A percentile compares a stretch with the other conserved stretches of the same genome.
These are phyloP conservation scores for Vararia minispora DNA, from an alignment of 768 basidiomycete genomes.

Conservation along the genomic window DNA sequence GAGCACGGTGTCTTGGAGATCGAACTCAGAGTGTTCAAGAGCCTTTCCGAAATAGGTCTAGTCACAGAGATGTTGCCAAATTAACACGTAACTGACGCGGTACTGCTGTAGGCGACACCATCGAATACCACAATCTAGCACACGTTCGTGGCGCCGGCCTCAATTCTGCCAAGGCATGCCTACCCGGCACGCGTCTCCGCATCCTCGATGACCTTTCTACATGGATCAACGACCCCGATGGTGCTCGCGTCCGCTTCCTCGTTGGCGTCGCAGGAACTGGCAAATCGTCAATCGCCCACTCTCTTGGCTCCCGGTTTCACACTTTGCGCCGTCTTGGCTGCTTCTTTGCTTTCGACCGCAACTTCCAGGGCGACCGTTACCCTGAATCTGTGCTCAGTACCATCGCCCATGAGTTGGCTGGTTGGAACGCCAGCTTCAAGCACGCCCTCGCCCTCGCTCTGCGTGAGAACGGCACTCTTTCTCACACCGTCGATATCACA, in stretches of 20 bases:
- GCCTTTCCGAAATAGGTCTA: too few relatives aligned
- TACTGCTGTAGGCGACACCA: too few relatives aligned
- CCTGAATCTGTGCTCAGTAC: constrained; percentile 8
- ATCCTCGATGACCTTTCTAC: not conserved
- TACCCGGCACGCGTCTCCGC: not conserved
- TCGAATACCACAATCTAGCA: too few relatives aligned
- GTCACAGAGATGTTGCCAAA: too few relatives aligned
- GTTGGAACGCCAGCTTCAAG: too few relatives aligned
- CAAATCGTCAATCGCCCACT: not conserved
- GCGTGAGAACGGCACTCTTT: constrained; percentile 3
- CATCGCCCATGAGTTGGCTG: constrained; percentile 9
- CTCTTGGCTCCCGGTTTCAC: not conserved
- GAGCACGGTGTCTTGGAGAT: too few relatives aligned
- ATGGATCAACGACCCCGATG: not conserved
- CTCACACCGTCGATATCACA: constrained; percentile 5
- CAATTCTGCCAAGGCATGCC: too few relatives aligned
- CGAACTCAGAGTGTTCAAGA: too few relatives aligned
- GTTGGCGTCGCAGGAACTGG: not conserved
- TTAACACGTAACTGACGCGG: too few relatives aligned
- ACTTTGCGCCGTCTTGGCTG: constrained; percentile 8
- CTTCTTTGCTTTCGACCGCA: too few relatives aligned
- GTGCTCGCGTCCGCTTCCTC: not conserved
- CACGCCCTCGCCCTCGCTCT: constrained; percentile 8
- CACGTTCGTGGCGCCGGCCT: too few relatives aligned
- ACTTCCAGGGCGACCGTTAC: constrained; percentile 9